Evolutionary conservation across 257 asterid species (phyloP), one percentile per base, ranked within the genome.

Genomic region (Agastache rugosa): DNA sequence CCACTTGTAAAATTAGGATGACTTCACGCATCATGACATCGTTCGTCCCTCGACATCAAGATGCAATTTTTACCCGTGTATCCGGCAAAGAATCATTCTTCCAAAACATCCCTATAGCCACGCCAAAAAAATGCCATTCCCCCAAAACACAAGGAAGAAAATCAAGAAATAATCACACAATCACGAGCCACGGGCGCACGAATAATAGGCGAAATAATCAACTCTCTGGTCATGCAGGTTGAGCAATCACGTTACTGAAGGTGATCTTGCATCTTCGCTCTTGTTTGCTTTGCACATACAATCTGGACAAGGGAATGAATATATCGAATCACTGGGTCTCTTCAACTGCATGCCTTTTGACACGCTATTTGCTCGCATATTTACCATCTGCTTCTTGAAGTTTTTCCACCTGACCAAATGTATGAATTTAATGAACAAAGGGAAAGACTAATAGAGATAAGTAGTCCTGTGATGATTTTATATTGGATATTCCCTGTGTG

Each of bases 261-360:
- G 74, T 22, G 87, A 39, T 59, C 79, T 85, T 51, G 88, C 83
- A 81, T 88, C 95, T 67, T 82, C 88, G 6, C 87, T 84, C 75
- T 77, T 87, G 71, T 90, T 88, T 20, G 70, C 67, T 78, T 86
- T 89, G 79, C 99, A 92, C 99, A 92, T 94, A 90, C 99, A 94
- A 77, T 92, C 93, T 10, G 99, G 98, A 54, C 96, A 87, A 5
- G 99, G 99, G 72, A 88, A 88, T 48, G 97, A 87, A 69, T 89
- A 94, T 75, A 88, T 86, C 1, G 99, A 94, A 72, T 90, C 96
- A 58, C 77, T 86, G 7, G 90, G 90, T 76, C 97, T 85, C 89
- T 87, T 94, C 55, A 89, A 80, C 84, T 89, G 96, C 31, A 92
- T 82, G 51, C 99, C 99, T 82, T 92, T 94, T 16, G 90, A 85